Conservation (phyloP, 2,329 filamentous ascomycete species). For the Phialophora macrospora region DNA sequence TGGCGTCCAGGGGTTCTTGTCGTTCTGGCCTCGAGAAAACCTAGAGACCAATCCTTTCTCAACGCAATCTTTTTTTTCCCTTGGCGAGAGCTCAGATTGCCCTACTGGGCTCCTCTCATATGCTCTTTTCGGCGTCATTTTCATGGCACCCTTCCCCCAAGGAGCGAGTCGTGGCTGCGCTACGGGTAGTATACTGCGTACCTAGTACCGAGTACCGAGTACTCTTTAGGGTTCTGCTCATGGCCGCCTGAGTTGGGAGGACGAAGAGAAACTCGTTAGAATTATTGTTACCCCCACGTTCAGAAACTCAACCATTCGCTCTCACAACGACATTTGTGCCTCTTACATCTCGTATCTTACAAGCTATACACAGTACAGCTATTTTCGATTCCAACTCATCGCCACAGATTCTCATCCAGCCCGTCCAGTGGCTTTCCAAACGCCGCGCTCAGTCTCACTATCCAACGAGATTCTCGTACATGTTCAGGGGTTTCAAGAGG, state of each 20-base stretch:
- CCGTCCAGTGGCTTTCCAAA: conserved; percentile 10
- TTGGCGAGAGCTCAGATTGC: not conserved
- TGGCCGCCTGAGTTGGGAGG: not conserved
- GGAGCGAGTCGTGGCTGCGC: not conserved
- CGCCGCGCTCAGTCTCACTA: conserved; percentile 23
- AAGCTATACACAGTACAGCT: conserved; percentile 15
- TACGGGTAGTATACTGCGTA: not conserved
- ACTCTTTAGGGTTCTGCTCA: not conserved
- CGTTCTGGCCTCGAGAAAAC: not conserved
- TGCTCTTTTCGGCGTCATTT: not conserved
- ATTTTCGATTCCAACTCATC: not conserved
- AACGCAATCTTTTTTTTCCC: not conserved
- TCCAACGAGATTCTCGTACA: conserved; percentile 25
- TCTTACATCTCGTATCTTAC: not conserved
- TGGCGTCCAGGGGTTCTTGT: not conserved
- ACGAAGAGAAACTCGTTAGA: not conserved
- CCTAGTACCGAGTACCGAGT: no score
- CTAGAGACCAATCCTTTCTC: not conserved
- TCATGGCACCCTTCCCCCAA: not conserved
- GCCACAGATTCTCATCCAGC: conserved; percentile 5
- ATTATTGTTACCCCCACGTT: not conserved
- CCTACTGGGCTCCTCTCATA: not conserved
- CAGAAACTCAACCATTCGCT: not conserved
- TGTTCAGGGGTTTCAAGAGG: not conserved
- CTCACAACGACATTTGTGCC: not conserved